Conservation (phyloP, 352 stramenopile genomes). For the Phytopythium mirpurense region DNA sequence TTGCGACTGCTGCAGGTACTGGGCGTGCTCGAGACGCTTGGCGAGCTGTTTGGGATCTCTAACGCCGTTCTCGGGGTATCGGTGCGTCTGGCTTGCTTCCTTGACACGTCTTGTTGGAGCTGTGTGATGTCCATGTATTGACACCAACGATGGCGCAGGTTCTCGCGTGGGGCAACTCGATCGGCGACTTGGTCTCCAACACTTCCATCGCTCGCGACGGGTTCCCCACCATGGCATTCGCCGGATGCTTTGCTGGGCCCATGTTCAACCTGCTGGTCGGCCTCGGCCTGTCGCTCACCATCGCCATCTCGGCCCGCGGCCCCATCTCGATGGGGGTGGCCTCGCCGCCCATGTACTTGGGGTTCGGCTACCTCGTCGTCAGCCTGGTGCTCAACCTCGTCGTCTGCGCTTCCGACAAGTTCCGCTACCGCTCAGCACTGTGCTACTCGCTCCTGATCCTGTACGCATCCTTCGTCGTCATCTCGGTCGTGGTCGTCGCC, state of each 20-base stretch:
- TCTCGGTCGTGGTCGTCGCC: conserved; percentile 54
- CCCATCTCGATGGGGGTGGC: conserved; percentile 49
- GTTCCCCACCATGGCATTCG: conserved; percentile 81
- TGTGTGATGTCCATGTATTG: not conserved
- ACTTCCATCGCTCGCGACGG: conserved; percentile 74
- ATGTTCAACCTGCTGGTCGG: conserved; percentile 81
- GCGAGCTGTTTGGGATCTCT: conserved; percentile 67
- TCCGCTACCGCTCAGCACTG: conserved; percentile 49
- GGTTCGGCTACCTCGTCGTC: conserved; percentile 57
- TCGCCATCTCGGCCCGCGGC: conserved; percentile 47
- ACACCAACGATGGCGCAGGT: conserved; percentile 24
- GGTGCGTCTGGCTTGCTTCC: conserved; percentile 14
- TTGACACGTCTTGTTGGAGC: not conserved
- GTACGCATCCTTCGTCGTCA: conserved; percentile 58
- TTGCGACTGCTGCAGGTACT: conserved; percentile 28
- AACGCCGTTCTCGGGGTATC: conserved; percentile 73
- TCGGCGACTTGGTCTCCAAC: conserved; percentile 75
- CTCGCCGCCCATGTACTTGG: conserved; percentile 57
- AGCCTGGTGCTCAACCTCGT: conserved; percentile 67
- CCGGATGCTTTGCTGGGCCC: conserved; percentile 73
- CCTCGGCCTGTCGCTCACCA: conserved; percentile 59
- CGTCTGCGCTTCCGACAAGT: conserved; percentile 45
- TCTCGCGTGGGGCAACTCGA: conserved; percentile 75
- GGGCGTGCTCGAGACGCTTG: conserved; percentile 64
- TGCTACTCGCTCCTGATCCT: conserved; percentile 56